phyloP scores from a whole-genome alignment of 768 basidiomycete species.

The Russula emetica region DNA sequence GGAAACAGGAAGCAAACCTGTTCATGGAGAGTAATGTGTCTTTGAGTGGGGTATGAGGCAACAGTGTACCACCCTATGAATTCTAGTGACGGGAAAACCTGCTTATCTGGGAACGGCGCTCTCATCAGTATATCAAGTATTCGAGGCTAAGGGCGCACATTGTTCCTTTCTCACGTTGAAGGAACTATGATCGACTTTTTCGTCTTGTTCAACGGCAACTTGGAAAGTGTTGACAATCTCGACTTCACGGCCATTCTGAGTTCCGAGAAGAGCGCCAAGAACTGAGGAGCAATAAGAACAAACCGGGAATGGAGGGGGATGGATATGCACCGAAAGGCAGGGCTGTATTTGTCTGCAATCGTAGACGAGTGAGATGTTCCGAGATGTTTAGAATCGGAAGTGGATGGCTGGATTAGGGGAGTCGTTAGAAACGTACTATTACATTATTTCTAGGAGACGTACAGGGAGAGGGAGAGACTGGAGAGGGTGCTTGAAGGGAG shows the following conservation, averaged over 20 bases:
- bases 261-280: conserved; percentile 88
- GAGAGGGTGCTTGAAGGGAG: conserved; percentile 67
- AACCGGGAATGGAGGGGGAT: conserved; percentile 2
- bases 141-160: conserved; percentile 45
- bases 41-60: conserved; percentile 63
- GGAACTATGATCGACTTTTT: conserved; percentile 75
- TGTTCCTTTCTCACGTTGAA: conserved; percentile 80
- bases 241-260: conserved; percentile 89
- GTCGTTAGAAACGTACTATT: background rate
- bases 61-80: conserved; percentile 98
- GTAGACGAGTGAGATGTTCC: conserved; percentile 85
- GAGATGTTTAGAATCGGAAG: conserved; percentile 95
- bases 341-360: conserved; percentile 60
- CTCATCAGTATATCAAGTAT: background rate
- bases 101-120: conserved; percentile 63
- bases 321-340: conserved; percentile 58
- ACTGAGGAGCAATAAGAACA: conserved; percentile 45
- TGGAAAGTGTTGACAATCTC: conserved; percentile 98
- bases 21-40: conserved; percentile 79
- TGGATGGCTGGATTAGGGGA: conserved; percentile 63
- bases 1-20: conserved; percentile 48
- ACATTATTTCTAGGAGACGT: conserved; percentile 31
- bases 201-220: conserved; percentile 59
- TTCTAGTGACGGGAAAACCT: conserved; percentile 96
- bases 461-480: conserved; percentile 73